Evolutionary conservation across 2,329 filamentous ascomycete genomes (phyloP).

Genomic region (Hyphodiscus sp.): DNA sequence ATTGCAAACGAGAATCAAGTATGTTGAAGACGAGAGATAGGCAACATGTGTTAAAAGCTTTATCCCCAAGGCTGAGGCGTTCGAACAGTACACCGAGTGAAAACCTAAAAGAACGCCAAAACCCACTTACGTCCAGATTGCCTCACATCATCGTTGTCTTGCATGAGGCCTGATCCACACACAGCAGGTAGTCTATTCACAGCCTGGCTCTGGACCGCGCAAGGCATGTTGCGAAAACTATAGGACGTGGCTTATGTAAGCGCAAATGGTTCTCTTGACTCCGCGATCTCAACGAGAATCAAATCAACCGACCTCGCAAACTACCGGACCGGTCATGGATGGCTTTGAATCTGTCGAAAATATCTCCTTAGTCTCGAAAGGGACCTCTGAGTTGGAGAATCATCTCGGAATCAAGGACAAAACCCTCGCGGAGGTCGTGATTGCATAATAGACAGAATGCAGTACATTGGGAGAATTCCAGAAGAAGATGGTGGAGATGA

Average conservation of each 20-base stretch:
- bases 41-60: not conserved
- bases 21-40: not conserved
- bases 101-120: not conserved
- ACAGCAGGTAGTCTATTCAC: too few species aligned
- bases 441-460: constrained; percentile 78
- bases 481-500: constrained; percentile 63
- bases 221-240: too few species aligned
- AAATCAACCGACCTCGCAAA: not conserved
- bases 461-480: constrained; percentile 67
- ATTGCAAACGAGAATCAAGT: not conserved
- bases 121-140: too few species aligned
- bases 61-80: not conserved
- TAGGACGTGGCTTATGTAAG: too few species aligned
- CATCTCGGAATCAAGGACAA: constrained; percentile 89
- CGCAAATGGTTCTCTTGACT: not conserved
- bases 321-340: constrained; percentile 23
- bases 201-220: too few species aligned
- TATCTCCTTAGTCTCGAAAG: constrained; percentile 88
- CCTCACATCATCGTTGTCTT: too few species aligned
- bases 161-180: too few species aligned
- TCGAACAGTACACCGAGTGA: not conserved
- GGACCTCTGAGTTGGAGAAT: constrained; percentile 90
- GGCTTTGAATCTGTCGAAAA: constrained; percentile 88
- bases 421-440: constrained; percentile 92
- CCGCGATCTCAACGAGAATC: not conserved